Evolutionary conservation across 2,329 filamentous ascomycete genomes (phyloP).

Genomic region (Cytospora piceicola): DNA sequence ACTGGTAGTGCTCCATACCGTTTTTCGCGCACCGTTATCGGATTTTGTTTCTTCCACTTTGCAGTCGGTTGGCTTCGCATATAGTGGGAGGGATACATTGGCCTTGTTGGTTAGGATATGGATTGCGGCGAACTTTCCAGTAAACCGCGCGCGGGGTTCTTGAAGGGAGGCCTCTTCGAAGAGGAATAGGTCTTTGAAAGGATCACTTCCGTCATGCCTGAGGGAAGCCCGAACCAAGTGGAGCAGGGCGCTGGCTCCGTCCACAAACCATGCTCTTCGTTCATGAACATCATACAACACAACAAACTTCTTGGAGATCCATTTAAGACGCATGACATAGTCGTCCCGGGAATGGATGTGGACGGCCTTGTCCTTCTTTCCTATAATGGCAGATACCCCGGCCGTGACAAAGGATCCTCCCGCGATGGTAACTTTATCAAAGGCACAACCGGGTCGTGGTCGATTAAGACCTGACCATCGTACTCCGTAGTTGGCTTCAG

Average conservation of each 20-base stretch:
- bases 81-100: constrained; percentile 2
- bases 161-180: constrained; percentile 27
- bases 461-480: constrained; percentile 30
- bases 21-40: neutral
- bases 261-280: constrained; percentile 41
- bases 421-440: constrained; percentile 37
- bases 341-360: constrained; percentile 31
- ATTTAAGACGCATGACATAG: constrained; percentile 37
- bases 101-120: neutral
- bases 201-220: constrained; percentile 30
- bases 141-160: neutral
- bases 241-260: constrained; percentile 43
- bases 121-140: neutral
- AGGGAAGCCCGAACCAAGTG: constrained; percentile 42
- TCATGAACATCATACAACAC: constrained; percentile 35
- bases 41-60: constrained; percentile 1
- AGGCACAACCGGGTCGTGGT: constrained; percentile 22
- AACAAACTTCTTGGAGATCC: constrained; percentile 37
- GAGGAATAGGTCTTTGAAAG: constrained; percentile 30
- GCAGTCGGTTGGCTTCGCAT: constrained; percentile 2
- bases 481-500: constrained; percentile 32
- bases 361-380: constrained; percentile 36
- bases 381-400: constrained; percentile 33
- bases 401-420: constrained; percentile 36
- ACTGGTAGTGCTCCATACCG: neutral